Base-by-base conservation (phyloP, 148 eudicot species). In the Selenicereus undatus region DNA sequence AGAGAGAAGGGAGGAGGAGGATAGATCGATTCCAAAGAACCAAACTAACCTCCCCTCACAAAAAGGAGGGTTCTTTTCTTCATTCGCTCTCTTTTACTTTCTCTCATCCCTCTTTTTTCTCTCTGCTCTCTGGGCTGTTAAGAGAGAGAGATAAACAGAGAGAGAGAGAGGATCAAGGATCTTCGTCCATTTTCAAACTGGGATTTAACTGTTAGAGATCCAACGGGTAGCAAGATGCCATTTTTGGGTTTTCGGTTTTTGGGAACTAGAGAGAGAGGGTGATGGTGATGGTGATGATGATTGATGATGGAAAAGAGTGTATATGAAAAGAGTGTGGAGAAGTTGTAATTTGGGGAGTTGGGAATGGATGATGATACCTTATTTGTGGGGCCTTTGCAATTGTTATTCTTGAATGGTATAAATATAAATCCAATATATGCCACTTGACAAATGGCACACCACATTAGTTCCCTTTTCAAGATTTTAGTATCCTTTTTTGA, bases 91-190 rank as follows among this genome's bases (percentile, higher is more conserved):
- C 74, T 32, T 11, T 73, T 36, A 32, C 45, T 75, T 71, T 62
- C 26, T 52, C 30, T 69, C 69, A 48, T 29, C 42, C 51, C 9
- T 4, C 13, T 76, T 75, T 84, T 79, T 82, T 71, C 81, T 65
- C 81, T 82, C 75, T 24, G 30, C 81, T 65, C 81, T 82, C 75
- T 24, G 30, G 30, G 70, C 3, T 58, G 76, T 79, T 76, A 26
- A 27, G 35, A 17, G 76, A 39, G 43, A 39, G 35, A 17, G 80
- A n/a, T n/a, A n/a, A n/a, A n/a, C n/a, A 11, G 76, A 39, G 43
- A 39, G 35, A 17, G 80, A 79, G 75, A 84, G 84, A 83, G 74
- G 72, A 65, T 74, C 22, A 80, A 80, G 89, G 87, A 83, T 83
- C 81, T n/a, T 80, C 82, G 84, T 87, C 51, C 80, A 78, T 78